A percentile compares a stretch with the other conserved stretches of the same genome.
Conservation (phyloP, 2,329 filamentous ascomycete species). For the Monilinia aucupariae region DNA sequence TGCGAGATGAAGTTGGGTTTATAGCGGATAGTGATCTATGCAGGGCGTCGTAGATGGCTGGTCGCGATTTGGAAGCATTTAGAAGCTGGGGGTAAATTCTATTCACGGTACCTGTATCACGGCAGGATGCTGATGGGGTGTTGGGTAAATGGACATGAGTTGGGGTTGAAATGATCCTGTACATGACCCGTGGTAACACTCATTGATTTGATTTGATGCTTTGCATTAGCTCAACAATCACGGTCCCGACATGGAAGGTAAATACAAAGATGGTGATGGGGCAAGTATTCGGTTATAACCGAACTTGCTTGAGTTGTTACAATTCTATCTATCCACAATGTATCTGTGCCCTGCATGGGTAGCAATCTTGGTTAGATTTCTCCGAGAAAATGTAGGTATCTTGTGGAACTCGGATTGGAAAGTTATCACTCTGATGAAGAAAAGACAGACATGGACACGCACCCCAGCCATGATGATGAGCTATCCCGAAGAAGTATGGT, state of each 20-base stretch:
- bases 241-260: neutral
- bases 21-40: neutral
- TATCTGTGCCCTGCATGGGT: slow-evolving; percentile 2
- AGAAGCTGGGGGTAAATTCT: neutral
- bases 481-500: neutral
- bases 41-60: neutral
- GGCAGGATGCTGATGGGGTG: neutral
- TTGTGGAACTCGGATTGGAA: neutral
- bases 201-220: neutral
- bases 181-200: neutral
- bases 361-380: slow-evolving; percentile 15
- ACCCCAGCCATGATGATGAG: too few species aligned
- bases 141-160: neutral
- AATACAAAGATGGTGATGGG: neutral
- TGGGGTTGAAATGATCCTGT: neutral
- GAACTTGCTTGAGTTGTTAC: neutral
- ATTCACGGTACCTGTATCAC: neutral
- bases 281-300: neutral
- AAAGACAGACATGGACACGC: too few species aligned
- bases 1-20: neutral
- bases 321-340: neutral
- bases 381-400: slow-evolving; percentile 9
- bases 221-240: slow-evolving; percentile 3
- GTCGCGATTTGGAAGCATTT: neutral
- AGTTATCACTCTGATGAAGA: too few species aligned